phyloP scores from a whole-genome alignment of 148 eudicot genomes.

The Rhododendron kiyosumense region DNA sequence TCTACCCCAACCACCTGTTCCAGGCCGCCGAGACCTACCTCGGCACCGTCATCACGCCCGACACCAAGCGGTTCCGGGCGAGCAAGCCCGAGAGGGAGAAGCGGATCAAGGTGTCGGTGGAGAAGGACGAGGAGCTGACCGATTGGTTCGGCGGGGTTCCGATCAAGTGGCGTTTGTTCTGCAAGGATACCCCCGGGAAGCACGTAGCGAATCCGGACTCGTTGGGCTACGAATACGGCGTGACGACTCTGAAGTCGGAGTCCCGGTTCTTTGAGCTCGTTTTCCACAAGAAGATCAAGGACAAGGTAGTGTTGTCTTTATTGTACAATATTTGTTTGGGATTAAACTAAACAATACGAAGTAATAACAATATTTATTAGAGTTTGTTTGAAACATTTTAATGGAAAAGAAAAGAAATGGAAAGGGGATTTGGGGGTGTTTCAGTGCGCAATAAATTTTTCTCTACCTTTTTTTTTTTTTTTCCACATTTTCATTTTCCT shows the following conservation, averaged over 20 bases:
- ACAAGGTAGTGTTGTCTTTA: background rate
- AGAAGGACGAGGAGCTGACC: slow-evolving; percentile 12
- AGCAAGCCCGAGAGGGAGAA: slow-evolving; percentile 6
- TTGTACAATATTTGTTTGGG: too few species aligned
- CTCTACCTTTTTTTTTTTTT: too few species aligned
- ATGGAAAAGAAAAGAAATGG: too few species aligned
- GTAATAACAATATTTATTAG: too few species aligned
- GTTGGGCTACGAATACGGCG: background rate
- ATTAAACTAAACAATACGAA: too few species aligned
- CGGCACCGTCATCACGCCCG: background rate
- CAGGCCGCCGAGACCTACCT: slow-evolving; percentile 13
- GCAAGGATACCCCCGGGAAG: background rate
- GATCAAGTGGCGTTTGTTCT: slow-evolving; percentile 17
- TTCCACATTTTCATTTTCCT: too few species aligned
- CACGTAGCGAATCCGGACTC: background rate
- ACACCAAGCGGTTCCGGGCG: slow-evolving; percentile 4
- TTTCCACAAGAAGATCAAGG: slow-evolving; percentile 17
- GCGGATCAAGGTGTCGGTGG: slow-evolving; percentile 15
- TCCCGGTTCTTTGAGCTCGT: slow-evolving; percentile 10
- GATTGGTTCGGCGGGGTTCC: slow-evolving; percentile 11
- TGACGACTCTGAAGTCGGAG: background rate
- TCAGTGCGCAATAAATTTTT: too few species aligned
- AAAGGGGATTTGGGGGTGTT: too few species aligned
- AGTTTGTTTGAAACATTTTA: too few species aligned
- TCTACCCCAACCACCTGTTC: slow-evolving; percentile 14